Percentiles rank a stretch among this genome's conserved stretches.
Conservation (phyloP, 768 basidiomycete species). For the Phlebiopsis gigantea region DNA sequence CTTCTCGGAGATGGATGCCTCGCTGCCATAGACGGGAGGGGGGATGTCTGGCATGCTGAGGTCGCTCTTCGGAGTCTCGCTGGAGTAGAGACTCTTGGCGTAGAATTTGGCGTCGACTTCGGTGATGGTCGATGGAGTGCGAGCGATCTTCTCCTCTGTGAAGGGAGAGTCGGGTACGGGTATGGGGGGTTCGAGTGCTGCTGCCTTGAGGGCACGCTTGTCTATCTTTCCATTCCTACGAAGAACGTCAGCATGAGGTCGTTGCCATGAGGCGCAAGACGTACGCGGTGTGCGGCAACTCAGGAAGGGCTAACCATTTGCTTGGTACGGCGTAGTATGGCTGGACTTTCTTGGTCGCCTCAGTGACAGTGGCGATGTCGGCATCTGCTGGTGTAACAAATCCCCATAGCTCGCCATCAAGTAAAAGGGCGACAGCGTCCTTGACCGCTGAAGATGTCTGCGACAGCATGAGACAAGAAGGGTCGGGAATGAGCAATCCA, state of each 20-base stretch:
- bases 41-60: slow-evolving; percentile 19
- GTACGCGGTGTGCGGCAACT: slow-evolving; percentile 49
- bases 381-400: slow-evolving; percentile 41
- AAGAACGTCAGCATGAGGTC: no score
- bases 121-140: not conserved
- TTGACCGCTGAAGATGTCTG: slow-evolving; percentile 39
- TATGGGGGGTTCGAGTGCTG: slow-evolving; percentile 13
- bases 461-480: not conserved
- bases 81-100: slow-evolving; percentile 18
- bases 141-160: not conserved
- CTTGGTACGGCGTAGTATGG: slow-evolving; percentile 58
- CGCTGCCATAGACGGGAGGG: slow-evolving; percentile 23
- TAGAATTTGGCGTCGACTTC: slow-evolving; percentile 18
- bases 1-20: slow-evolving; percentile 29
- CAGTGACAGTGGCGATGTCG: slow-evolving; percentile 33
- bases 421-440: slow-evolving; percentile 44
- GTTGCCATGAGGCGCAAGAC: slow-evolving; percentile 15
- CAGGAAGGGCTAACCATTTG: slow-evolving; percentile 35
- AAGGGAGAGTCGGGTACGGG: not conserved
- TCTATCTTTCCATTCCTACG: slow-evolving; percentile 39
- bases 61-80: slow-evolving; percentile 16
- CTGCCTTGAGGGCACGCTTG: slow-evolving; percentile 37
- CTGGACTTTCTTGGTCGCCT: slow-evolving; percentile 44
- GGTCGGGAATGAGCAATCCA: not conserved
- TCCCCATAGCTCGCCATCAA: slow-evolving; percentile 51